Evolutionary conservation across 441 rosid genomes (phyloP).

Genomic region (Hura crepitans): DNA sequence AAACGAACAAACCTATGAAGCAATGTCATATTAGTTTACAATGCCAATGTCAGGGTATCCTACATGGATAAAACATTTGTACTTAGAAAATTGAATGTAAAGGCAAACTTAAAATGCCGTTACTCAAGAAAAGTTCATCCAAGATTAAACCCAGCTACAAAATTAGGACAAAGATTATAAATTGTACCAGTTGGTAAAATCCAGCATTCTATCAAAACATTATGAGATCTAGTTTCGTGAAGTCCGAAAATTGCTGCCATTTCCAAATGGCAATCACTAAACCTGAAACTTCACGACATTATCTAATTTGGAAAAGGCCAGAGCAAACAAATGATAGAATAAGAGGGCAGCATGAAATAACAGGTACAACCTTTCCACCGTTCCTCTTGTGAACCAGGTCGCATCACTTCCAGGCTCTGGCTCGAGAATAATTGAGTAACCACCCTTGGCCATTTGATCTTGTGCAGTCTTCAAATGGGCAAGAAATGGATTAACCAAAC

Average conservation of each 20-base stretch:
- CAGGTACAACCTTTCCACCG: slow-evolving; percentile 60
- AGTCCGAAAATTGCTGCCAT: neutral
- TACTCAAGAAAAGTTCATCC: neutral
- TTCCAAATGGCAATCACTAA: neutral
- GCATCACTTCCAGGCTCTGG: slow-evolving; percentile 49
- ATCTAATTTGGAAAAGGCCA: neutral
- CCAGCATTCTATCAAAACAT: neutral
- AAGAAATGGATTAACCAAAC: slow-evolving; percentile 83
- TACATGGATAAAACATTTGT: neutral
- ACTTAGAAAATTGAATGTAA: neutral
- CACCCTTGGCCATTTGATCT: slow-evolving; percentile 83
- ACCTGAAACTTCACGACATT: neutral
- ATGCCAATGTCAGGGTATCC: neutral
- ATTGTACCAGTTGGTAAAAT: neutral
- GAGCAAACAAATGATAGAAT: neutral
- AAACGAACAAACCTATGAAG: slow-evolving; percentile 89
- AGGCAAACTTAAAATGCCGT: neutral
- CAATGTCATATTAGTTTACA: slow-evolving; percentile 19
- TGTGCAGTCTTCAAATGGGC: slow-evolving; percentile 84
- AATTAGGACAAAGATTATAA: neutral
- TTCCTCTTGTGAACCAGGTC: slow-evolving; percentile 83
- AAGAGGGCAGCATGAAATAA: slow-evolving; percentile 8
- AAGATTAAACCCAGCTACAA: neutral
- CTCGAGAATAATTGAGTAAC: slow-evolving; percentile 83
- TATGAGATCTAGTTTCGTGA: neutral